Evolutionary conservation across 2,329 filamentous ascomycete species (phyloP).

Genomic region (Colletotrichum sp.): DNA sequence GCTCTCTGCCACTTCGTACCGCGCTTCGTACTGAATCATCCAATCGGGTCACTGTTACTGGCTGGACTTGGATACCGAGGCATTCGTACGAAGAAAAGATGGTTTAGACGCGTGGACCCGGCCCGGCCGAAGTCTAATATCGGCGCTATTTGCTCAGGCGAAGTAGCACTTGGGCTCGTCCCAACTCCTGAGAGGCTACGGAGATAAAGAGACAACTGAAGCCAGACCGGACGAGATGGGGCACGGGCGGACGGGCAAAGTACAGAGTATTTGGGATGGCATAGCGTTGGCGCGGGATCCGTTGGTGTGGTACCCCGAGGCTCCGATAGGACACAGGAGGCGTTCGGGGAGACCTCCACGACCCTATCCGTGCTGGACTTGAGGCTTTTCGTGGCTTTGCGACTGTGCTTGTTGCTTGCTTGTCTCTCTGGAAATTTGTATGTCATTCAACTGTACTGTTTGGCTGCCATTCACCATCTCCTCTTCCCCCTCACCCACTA

Average conservation of each 20-base stretch:
- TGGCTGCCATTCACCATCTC: neutral
- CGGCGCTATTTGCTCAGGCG: neutral
- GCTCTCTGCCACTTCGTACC: neutral
- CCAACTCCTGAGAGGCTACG: neutral
- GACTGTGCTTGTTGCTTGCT: neutral
- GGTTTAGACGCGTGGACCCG: slow-evolving; percentile 1
- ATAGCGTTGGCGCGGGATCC: neutral
- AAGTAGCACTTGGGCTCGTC: neutral
- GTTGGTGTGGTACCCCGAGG: neutral
- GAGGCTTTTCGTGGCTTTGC: neutral
- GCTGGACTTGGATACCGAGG: neutral
- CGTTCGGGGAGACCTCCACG: neutral
- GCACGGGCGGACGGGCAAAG: neutral
- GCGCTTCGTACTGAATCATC: neutral
- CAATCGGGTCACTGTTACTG: neutral
- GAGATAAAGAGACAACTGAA: neutral
- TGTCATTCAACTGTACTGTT: neutral
- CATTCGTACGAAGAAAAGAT: neutral
- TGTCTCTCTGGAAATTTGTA: neutral
- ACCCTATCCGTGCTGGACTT: neutral
- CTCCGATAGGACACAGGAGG: neutral
- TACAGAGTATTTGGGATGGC: neutral
- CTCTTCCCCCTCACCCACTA: neutral
- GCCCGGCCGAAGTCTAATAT: slow-evolving; percentile 6
- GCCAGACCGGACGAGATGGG: neutral